A percentile compares a stretch with the other conserved stretches of the same genome.
phyloP scores from a whole-genome alignment of 345 rosid species.

The Eucalyptus paniculata region DNA sequence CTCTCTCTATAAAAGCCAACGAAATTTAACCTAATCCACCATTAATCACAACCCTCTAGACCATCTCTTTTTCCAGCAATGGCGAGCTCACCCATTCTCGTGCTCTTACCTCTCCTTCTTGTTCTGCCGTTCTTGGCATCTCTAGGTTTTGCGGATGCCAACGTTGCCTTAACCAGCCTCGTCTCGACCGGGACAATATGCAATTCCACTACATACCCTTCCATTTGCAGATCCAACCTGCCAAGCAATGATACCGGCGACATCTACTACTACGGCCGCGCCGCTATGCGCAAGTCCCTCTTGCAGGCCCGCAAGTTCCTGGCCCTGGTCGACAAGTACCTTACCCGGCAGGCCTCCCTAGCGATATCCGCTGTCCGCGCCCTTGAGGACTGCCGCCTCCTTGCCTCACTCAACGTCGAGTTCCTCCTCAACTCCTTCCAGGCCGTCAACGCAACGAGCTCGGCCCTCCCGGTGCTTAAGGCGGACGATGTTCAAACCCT shows the following conservation, averaged over 20 bases:
- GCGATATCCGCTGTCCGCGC: conserved; percentile 37
- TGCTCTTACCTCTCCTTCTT: neutral
- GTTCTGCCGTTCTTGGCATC: conserved; percentile 7
- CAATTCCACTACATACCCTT: conserved; percentile 36
- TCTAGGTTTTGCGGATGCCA: conserved; percentile 2
- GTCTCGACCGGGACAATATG: conserved; percentile 25
- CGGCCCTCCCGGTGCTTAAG: conserved; percentile 13
- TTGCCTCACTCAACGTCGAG: conserved; percentile 44
- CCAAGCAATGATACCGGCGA: conserved; percentile 30
- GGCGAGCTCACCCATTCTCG: neutral
- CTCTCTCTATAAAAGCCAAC: neutral
- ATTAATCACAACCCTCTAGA: neutral
- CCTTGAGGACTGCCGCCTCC: conserved; percentile 53
- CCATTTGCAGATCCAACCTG: conserved; percentile 38
- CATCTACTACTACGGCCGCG: conserved; percentile 40
- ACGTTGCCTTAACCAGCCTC: neutral
- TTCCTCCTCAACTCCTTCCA: conserved; percentile 33
- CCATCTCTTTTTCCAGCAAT: neutral
- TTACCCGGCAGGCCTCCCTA: conserved; percentile 14
- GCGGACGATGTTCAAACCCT: conserved; percentile 72
- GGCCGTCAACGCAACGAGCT: conserved; percentile 21
- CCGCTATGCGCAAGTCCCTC: conserved; percentile 42
- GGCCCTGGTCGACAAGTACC: conserved; percentile 30
- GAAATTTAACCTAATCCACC: neutral
- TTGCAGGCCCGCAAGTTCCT: conserved; percentile 50